Percentiles rank a stretch among this genome's conserved stretches.
phyloP scores from a whole-genome alignment of 2,329 filamentous ascomycete species.

The Chaetomiaceae sp. region DNA sequence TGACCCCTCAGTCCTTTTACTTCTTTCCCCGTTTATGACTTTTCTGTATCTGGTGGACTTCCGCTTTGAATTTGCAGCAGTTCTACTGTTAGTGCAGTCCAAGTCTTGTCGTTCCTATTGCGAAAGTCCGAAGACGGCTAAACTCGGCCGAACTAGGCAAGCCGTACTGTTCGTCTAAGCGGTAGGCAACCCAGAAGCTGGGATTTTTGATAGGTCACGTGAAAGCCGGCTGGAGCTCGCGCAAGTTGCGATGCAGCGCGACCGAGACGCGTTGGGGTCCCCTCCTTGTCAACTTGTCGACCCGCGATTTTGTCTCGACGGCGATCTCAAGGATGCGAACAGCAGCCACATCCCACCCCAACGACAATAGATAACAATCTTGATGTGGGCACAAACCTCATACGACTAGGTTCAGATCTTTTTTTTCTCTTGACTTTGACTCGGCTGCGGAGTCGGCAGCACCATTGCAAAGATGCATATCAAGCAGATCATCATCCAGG shows the following conservation, averaged over 20 bases:
- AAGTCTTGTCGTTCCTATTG: too few relatives aligned
- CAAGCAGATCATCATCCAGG: conserved; percentile 99
- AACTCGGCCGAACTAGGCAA: too few relatives aligned
- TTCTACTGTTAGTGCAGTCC: too few relatives aligned
- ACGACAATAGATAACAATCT: background rate
- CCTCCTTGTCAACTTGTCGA: background rate
- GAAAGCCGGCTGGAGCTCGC: background rate
- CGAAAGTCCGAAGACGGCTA: too few relatives aligned
- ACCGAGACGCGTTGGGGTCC: conserved; percentile 13
- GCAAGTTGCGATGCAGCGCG: background rate
- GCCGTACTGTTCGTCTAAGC: too few relatives aligned
- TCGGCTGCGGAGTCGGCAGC: conserved; percentile 30
- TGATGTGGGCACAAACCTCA: conserved; percentile 11
- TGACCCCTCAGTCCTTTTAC: too few relatives aligned
- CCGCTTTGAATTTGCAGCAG: too few relatives aligned
- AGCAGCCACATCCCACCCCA: background rate
- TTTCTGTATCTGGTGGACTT: too few relatives aligned
- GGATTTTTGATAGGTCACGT: too few relatives aligned
- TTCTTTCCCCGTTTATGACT: too few relatives aligned
- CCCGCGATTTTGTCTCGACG: conserved; percentile 3
- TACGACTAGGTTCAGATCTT: conserved; percentile 1
- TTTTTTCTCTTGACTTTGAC: conserved; percentile 2
- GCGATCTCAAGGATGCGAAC: conserved; percentile 1
- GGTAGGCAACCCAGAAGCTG: too few relatives aligned
- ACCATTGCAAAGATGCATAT: conserved; percentile 71